Evolutionary conservation across 768 basidiomycete genomes (phyloP), one percentile per base, ranked within the genome.

Genomic region (Tricholoma furcatifolium): DNA sequence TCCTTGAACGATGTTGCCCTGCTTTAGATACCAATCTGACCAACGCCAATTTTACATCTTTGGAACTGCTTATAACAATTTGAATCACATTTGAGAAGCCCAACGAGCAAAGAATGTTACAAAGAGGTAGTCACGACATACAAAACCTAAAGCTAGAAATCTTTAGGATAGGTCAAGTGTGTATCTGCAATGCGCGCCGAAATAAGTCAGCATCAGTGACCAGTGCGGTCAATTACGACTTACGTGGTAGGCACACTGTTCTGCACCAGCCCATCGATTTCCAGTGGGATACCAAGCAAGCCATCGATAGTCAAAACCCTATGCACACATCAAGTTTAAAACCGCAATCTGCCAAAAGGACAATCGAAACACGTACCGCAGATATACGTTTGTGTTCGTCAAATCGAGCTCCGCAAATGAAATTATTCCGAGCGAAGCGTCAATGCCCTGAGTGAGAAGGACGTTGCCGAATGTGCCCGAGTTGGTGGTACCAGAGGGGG

Each of bases 381-480:
- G 44, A 30, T 64, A 59, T 3, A 76, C 68, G 50, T 77, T 66
- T 9, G 70, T 69, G 15, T 67, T 63, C 12, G 68, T 57, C 27
- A 86, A 69, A 56, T 87, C 83, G 51, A 87, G 67, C 34, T 73
- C 68, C 6, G 76, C 79, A 43, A 77, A 62, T 0, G 83, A 78
- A 44, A 85, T 78, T 43, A 87, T 84, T 6, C 50, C 70, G 8
- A 87, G 70, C 1, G 83, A 78, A 4, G 62, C 72, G 2, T 65
- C 17, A 1, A 73, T 76, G 24, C 85, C 85, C 57, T 82, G 67
- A 0, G 77, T 72, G n/a, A 87, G 73, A 23, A 76, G 46, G 11
- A 87, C 85, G 47, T 85, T 75, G 12, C 69, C 62, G 54, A 87
- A 78, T 14, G 61, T 70, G 2, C 85, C 85, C 21, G 81, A 83